Evolutionary conservation across 495 filamentous ascomycete species (phyloP).

Genomic region (Penicillium macrosclerotiorum): DNA sequence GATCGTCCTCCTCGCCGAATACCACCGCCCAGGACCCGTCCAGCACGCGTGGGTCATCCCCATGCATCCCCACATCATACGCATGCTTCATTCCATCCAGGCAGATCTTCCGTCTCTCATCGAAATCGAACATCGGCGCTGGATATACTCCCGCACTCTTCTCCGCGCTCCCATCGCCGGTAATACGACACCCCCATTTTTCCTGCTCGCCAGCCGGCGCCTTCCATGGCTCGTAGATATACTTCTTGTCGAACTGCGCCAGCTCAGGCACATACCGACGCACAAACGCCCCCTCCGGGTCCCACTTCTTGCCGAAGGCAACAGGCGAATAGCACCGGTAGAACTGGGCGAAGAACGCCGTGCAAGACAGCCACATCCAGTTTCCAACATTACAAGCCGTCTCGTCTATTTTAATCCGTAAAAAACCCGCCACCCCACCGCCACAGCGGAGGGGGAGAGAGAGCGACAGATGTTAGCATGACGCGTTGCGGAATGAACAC

Average conservation of each 20-base stretch:
- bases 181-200: slow-evolving; percentile 55
- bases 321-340: slow-evolving; percentile 65
- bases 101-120: slow-evolving; percentile 54
- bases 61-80: slow-evolving; percentile 59
- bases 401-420: slow-evolving; percentile 46
- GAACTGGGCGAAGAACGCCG: slow-evolving; percentile 65
- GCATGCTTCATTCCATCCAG: slow-evolving; percentile 63
- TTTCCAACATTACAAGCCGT: slow-evolving; percentile 66
- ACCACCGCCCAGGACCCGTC: slow-evolving; percentile 60
- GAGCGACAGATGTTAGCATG: too few relatives aligned
- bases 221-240: slow-evolving; percentile 74
- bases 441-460: too few relatives aligned
- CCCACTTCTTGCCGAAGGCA: slow-evolving; percentile 66
- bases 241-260: slow-evolving; percentile 56
- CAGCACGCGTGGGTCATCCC: slow-evolving; percentile 54
- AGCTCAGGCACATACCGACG: slow-evolving; percentile 62
- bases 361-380: slow-evolving; percentile 75
- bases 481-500: not conserved
- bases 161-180: slow-evolving; percentile 46
- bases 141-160: slow-evolving; percentile 54
- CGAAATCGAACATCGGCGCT: slow-evolving; percentile 72
- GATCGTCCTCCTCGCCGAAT: slow-evolving; percentile 36
- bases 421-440: not conserved
- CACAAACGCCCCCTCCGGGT: slow-evolving; percentile 60
- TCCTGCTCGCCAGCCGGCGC: slow-evolving; percentile 60